Evolutionary conservation across 2,329 filamentous ascomycete genomes (phyloP).

Genomic region (Colletotrichum phormii): DNA sequence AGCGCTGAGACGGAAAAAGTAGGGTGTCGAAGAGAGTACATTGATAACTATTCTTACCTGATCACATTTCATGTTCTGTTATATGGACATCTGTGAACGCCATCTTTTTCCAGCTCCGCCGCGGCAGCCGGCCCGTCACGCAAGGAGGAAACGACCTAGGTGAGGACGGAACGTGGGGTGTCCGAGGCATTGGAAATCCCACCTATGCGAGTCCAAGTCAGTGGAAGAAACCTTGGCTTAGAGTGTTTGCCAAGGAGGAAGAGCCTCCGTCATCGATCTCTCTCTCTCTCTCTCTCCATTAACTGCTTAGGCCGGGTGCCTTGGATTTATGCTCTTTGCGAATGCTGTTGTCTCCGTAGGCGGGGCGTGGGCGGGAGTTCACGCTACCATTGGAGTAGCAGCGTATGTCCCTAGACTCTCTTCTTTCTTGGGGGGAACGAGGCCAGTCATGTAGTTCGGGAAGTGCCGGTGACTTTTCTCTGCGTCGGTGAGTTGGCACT

Average conservation of each 20-base stretch:
- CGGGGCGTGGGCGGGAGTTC: too few relatives aligned
- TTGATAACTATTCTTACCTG: neutral
- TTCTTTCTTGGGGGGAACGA: too few relatives aligned
- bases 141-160: neutral
- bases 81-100: too few relatives aligned
- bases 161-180: neutral
- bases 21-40: constrained; percentile 11
- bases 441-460: too few relatives aligned
- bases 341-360: too few relatives aligned
- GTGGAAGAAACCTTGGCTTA: neutral
- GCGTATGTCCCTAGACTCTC: too few relatives aligned
- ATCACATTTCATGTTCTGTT: neutral
- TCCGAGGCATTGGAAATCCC: neutral
- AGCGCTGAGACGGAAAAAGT: constrained; percentile 3
- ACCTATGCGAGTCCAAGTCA: constrained; percentile 3
- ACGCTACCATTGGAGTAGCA: too few relatives aligned
- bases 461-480: neutral
- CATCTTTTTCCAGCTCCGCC: neutral
- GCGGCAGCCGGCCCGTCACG: neutral
- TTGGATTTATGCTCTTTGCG: too few relatives aligned
- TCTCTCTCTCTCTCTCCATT: too few relatives aligned
- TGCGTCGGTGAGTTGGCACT: neutral
- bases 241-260: neutral
- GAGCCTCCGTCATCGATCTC: too few relatives aligned
- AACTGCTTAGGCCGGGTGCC: too few relatives aligned